Evolutionary conservation across 1,284 basidiomycete species (phyloP).

Genomic region (Mycena sp.): DNA sequence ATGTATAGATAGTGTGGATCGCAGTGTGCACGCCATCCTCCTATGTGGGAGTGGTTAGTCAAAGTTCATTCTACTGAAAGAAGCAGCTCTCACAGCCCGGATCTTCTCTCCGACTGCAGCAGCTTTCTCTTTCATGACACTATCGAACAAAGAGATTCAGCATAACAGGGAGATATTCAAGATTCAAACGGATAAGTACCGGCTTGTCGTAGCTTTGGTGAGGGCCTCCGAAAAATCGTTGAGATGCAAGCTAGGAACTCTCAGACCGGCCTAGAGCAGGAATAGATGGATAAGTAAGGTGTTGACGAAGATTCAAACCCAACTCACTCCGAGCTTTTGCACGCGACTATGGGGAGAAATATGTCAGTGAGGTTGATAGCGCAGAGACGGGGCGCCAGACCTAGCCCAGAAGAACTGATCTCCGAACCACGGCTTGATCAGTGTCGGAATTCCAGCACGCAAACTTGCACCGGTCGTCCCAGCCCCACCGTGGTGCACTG

Average conservation of each 20-base stretch:
- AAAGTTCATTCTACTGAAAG: background rate
- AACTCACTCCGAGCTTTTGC: slow-evolving; percentile 69
- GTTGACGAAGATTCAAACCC: background rate
- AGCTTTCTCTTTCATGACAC: slow-evolving; percentile 83
- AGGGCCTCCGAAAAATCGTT: slow-evolving; percentile 84
- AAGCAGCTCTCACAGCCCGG: slow-evolving; percentile 64
- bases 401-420: slow-evolving; percentile 97
- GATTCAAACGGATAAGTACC: slow-evolving; percentile 2
- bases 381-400: background rate
- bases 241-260: slow-evolving; percentile 86
- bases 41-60: slow-evolving; percentile 48
- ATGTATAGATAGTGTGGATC: slow-evolving; percentile 92
- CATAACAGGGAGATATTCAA: background rate
- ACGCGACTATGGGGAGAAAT: slow-evolving; percentile 73
- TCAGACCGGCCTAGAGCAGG: slow-evolving; percentile 59
- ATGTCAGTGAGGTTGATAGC: background rate
- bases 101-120: slow-evolving; percentile 86
- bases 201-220: slow-evolving; percentile 74
- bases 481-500: slow-evolving; percentile 98
- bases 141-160: background rate
- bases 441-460: slow-evolving; percentile 92
- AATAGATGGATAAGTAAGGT: background rate
- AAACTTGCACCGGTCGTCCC: slow-evolving; percentile 95
- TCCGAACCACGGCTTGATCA: slow-evolving; percentile 97
- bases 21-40: slow-evolving; percentile 91